Percentiles rank a stretch among this genome's conserved stretches.
Evolutionary conservation across 306 rosid species (phyloP).

Genomic region (Delonix regia): DNA sequence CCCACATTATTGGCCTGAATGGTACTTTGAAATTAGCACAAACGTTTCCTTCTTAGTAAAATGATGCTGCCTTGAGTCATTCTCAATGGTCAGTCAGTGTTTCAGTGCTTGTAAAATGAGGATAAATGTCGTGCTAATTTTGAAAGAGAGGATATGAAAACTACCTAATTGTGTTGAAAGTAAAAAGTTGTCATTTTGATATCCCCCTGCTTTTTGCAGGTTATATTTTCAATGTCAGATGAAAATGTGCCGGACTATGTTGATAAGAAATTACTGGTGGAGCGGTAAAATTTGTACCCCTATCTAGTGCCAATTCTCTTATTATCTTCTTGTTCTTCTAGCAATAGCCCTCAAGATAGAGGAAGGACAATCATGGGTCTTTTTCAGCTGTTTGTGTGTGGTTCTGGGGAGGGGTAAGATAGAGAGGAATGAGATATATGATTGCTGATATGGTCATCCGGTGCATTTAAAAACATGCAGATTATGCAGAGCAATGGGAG

Average conservation of each 20-base stretch:
- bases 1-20: slow-evolving; percentile 15
- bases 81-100: background rate
- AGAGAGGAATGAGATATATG: slow-evolving; percentile 19
- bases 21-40: background rate
- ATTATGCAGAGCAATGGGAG: slow-evolving; percentile 93
- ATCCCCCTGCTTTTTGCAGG: slow-evolving; percentile 48
- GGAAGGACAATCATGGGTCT: background rate
- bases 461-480: slow-evolving; percentile 52
- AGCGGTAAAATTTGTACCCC: slow-evolving; percentile 56
- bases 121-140: slow-evolving; percentile 10
- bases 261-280: slow-evolving; percentile 79
- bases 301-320: slow-evolving; percentile 6
- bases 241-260: slow-evolving; percentile 92
- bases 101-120: slow-evolving; percentile 1
- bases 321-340: background rate
- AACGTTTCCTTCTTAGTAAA: slow-evolving; percentile 6
- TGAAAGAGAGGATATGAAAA: slow-evolving; percentile 5
- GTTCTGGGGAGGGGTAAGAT: background rate
- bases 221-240: slow-evolving; percentile 91
- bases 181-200: background rate
- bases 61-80: background rate
- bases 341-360: background rate
- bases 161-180: background rate
- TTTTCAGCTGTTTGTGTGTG: background rate
- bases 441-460: slow-evolving; percentile 3